Conservation (phyloP, 1,284 basidiomycete genomes). For the Trametes polyzona region DNA sequence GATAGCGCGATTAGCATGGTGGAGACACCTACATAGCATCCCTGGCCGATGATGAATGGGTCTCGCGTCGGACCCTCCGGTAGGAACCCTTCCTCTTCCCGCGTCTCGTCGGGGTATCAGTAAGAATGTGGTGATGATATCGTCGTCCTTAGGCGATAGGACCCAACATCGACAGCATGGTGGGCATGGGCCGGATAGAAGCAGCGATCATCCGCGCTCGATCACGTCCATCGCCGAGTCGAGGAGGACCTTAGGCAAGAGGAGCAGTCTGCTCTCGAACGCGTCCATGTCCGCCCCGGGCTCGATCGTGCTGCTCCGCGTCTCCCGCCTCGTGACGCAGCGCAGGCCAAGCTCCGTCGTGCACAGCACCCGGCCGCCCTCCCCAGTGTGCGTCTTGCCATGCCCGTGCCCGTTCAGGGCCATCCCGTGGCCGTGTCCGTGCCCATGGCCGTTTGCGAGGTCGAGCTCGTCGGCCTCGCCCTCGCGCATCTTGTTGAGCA, state of each 20-base stretch:
- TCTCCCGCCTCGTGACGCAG: conserved; percentile 57
- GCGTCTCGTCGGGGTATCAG: too few relatives aligned
- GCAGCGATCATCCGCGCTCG: conserved; percentile 26
- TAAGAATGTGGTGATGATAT: not conserved
- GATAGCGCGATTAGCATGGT: too few relatives aligned
- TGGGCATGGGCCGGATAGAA: not conserved
- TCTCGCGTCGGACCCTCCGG: too few relatives aligned
- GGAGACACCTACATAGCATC: too few relatives aligned
- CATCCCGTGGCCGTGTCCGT: not conserved
- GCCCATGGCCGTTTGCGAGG: conserved; percentile 35
- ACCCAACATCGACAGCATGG: not conserved
- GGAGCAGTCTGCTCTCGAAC: conserved; percentile 61
- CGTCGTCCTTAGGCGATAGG: not conserved
- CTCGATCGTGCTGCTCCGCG: conserved; percentile 29
- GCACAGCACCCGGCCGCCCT: conserved; percentile 49
- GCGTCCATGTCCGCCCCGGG: conserved; percentile 39
- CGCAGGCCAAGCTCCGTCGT: conserved; percentile 72
- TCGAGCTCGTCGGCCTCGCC: conserved; percentile 45
- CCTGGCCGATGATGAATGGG: too few relatives aligned
- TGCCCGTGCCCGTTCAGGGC: conserved; percentile 5
- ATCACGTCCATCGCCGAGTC: conserved; percentile 65
- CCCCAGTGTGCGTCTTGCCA: conserved; percentile 8
- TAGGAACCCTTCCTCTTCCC: too few relatives aligned
- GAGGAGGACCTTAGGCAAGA: conserved; percentile 72
- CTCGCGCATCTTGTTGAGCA: conserved; percentile 71